Evolutionary conservation across 2,329 filamentous ascomycete genomes (phyloP).

Genomic region (Venturia effusa): DNA sequence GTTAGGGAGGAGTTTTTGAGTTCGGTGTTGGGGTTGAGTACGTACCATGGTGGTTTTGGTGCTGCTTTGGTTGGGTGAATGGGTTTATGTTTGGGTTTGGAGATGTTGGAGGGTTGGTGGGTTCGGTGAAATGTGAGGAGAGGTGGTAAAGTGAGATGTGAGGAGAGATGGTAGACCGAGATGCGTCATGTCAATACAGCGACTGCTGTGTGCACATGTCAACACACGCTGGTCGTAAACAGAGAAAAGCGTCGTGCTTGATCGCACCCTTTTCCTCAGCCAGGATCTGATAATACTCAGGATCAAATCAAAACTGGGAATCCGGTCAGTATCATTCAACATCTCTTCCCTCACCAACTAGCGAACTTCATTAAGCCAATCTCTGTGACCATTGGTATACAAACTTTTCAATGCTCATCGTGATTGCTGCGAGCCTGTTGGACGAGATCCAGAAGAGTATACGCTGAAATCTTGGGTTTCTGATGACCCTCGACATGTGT

Average conservation of each 20-base stretch:
- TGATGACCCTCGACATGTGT: not conserved
- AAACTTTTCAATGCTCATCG: not conserved
- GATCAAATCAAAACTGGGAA: not conserved
- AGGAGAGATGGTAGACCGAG: not conserved
- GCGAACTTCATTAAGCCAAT: not conserved
- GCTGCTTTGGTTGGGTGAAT: too few species aligned
- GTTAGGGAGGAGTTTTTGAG: not conserved
- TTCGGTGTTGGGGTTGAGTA: not conserved
- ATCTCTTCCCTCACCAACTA: not conserved
- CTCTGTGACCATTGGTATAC: too few species aligned
- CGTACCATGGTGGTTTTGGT: not conserved
- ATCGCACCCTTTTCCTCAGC: not conserved
- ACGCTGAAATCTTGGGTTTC: not conserved
- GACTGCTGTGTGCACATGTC: not conserved
- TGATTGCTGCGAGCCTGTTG: not conserved
- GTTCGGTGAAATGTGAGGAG: too few species aligned
- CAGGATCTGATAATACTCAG: not conserved
- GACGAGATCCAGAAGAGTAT: not conserved
- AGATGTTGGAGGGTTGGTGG: not conserved
- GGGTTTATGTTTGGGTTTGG: not conserved
- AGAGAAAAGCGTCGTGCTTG: not conserved
- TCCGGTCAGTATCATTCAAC: too few species aligned
- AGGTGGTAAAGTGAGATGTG: not conserved
- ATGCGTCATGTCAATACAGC: not conserved
- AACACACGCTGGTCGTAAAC: not conserved